These are phyloP conservation scores for Geum urbanum DNA, from an alignment of 306 rosid genomes.

Conservation along the genomic window DNA sequence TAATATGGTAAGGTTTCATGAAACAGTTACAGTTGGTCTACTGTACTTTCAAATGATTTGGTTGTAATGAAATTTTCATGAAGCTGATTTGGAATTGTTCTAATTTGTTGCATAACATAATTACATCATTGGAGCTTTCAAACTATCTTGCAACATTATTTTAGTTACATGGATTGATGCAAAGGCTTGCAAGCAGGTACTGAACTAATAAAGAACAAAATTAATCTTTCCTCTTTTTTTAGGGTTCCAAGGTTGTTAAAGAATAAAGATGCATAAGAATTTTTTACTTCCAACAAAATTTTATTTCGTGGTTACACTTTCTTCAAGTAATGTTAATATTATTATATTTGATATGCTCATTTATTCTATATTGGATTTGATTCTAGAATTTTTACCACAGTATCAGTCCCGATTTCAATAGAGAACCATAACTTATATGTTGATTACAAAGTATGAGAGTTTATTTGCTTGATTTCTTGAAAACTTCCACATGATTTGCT, in stretches of 20 bases:
- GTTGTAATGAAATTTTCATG: background rate
- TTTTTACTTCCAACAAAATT: background rate
- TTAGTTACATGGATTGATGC: conserved; percentile 75
- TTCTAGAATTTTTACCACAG: no score
- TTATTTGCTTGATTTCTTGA: no score
- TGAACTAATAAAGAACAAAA: background rate
- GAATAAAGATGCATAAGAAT: background rate
- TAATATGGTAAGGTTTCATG: conserved; percentile 34
- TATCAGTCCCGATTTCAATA: no score
- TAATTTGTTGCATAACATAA: conserved; percentile 40
- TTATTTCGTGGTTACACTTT: background rate
- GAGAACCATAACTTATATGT: no score
- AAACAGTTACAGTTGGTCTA: background rate
- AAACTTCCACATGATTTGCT: no score
- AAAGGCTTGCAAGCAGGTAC: conserved; percentile 89
- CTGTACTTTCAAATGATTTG: background rate
- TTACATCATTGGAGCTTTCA: conserved; percentile 97
- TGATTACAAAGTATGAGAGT: no score
- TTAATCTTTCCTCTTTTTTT: background rate
- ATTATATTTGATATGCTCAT: no score
- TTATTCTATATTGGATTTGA: no score
- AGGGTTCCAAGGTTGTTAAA: background rate
- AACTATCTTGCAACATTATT: conserved; percentile 82
- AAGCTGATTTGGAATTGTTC: background rate
- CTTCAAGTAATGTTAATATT: no score